Evolutionary conservation across 805 yeast genomes (phyloP), one percentile per base, ranked within the genome.

Genomic region (Nakazawaea populi): DNA sequence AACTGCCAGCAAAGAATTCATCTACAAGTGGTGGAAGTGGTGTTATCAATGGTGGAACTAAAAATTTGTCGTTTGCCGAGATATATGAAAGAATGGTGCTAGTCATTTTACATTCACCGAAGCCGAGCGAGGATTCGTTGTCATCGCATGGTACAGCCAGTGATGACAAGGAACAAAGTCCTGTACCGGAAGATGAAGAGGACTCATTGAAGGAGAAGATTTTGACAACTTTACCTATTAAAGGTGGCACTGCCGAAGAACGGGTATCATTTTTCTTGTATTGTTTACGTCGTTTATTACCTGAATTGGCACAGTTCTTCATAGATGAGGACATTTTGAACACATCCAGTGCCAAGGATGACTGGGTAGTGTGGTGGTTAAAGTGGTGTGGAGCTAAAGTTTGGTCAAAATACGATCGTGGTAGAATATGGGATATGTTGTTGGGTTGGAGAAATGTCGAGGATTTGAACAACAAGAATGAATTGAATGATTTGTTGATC

Each of bases 341-440:
- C 56, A 76, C 80, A 40, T 73, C 72, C 51, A 73, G 76, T 42
- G 74, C 80, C 53, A 89, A 86, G 55, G 94, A 88, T 58, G 90
- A 85, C 61, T 91, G 97, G 97, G 72, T 90, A 29, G 76, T 89
- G 39, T 91, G 96, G 96, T 91, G 97, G 97, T 72, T 91, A 55
- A 89, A 89, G 62, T 91, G 87, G 76, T 80, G 88, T 61, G 97
- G 97, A 24, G 80, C 94, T 11, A 87, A 87, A 66, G 89, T 85
- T 6, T 82, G 95, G 79, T 84, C 90, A 42, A 77, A 86, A 54
- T 75, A 74, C 52, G 96, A 89, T 65, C 69, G 97, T 48, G 96
- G 94, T 10, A 74, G 96, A 54, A 74, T 89, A 6, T 91, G 98
- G 98, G 98, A 91, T 68, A 69, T 82, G 55, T 66, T 90, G 43